These are phyloP conservation scores for Aspergillus puulaauensis DNA, from an alignment of 2,329 filamentous ascomycete genomes.

Conservation along the genomic window DNA sequence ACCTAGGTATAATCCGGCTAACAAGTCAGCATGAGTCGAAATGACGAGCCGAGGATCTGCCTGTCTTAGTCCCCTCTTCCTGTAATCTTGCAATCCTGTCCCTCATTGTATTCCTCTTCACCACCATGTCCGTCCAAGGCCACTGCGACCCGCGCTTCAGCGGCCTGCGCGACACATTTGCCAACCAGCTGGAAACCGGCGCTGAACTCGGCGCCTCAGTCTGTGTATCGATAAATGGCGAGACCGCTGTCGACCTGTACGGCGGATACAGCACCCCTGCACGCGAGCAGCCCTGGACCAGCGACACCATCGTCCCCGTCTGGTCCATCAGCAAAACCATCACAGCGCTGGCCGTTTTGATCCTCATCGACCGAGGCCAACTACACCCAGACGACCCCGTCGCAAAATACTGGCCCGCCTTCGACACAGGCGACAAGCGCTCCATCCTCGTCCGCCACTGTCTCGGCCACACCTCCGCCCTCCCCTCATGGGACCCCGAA, in stretches of 20 bases:
- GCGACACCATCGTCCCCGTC: conserved; percentile 42
- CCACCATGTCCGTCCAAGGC: conserved; percentile 35
- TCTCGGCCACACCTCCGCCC: conserved; percentile 41
- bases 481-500: conserved; percentile 35
- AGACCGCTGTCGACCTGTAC: conserved; percentile 47
- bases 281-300: conserved; percentile 35
- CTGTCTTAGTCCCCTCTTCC: no score
- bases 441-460: conserved; percentile 42
- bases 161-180: conserved; percentile 34
- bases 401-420: conserved; percentile 49
- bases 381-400: conserved; percentile 40
- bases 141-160: conserved; percentile 39
- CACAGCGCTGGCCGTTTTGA: conserved; percentile 36
- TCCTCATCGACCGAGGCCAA: conserved; percentile 43
- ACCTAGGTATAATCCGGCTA: no score
- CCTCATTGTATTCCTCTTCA: no score
- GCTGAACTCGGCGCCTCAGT: conserved; percentile 49
- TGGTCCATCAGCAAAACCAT: conserved; percentile 46
- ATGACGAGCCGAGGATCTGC: no score
- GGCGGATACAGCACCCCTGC: conserved; percentile 39
- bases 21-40: no score
- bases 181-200: conserved; percentile 36
- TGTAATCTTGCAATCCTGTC: no score
- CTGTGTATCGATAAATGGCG: conserved; percentile 42
- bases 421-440: conserved; percentile 44